phyloP scores from a whole-genome alignment of 805 yeast genomes.

The Candida nanaspora region DNA sequence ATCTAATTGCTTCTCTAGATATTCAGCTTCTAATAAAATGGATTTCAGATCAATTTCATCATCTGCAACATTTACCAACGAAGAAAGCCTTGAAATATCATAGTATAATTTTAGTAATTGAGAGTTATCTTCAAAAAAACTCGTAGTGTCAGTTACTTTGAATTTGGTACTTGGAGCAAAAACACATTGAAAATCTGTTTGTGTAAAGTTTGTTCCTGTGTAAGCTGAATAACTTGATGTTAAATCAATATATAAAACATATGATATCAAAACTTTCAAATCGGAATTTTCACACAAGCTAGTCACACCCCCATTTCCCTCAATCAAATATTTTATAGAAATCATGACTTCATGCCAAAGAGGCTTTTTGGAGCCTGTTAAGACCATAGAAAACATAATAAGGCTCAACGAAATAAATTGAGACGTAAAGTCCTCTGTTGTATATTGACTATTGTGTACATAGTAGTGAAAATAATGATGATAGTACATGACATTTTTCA shows the following conservation, averaged over 20 bases:
- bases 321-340: neutral
- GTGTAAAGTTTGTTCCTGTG: conserved; percentile 3
- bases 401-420: neutral
- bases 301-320: neutral
- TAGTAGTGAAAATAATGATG: too few species aligned
- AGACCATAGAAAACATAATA: neutral
- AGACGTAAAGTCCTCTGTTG: too few species aligned
- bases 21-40: conserved; percentile 7
- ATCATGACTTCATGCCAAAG: neutral
- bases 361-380: neutral
- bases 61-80: conserved; percentile 6
- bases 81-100: conserved; percentile 4
- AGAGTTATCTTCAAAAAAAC: conserved; percentile 2
- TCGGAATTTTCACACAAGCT: neutral
- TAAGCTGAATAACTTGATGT: conserved; percentile 4
- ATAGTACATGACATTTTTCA: neutral
- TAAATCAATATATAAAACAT: conserved; percentile 5
- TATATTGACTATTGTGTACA: too few species aligned
- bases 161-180: neutral
- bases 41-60: conserved; percentile 8
- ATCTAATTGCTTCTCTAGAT: conserved; percentile 5
- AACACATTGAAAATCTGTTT: conserved; percentile 1
- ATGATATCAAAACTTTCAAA: conserved; percentile 1
- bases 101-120: conserved; percentile 5
- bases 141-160: neutral